A percentile compares a stretch with the other conserved stretches of the same genome.
These are phyloP conservation scores for Globisporangium solare DNA, from an alignment of 352 stramenopile genomes.

Conservation along the genomic window DNA sequence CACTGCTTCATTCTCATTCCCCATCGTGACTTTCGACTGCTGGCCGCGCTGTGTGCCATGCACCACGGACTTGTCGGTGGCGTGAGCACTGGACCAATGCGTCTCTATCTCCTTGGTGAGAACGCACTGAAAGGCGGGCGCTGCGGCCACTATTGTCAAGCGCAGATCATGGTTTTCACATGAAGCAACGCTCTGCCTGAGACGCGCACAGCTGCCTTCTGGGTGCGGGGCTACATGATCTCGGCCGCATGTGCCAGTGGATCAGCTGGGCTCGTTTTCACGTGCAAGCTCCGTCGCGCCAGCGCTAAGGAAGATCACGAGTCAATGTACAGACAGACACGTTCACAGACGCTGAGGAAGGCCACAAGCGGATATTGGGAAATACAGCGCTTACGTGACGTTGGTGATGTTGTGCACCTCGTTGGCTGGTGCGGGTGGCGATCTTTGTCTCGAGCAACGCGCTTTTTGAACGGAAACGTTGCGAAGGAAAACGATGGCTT, in stretches of 20 bases:
- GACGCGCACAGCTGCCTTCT: too few relatives aligned
- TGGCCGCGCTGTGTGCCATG: too few relatives aligned
- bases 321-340: neutral
- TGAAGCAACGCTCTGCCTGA: too few relatives aligned
- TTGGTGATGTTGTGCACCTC: neutral
- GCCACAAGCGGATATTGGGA: neutral
- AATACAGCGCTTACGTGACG: constrained; percentile 6
- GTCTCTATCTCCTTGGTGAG: too few relatives aligned
- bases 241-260: constrained; percentile 8
- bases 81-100: too few relatives aligned
- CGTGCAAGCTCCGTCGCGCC: constrained; percentile 6
- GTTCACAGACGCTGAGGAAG: neutral
- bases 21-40: too few relatives aligned
- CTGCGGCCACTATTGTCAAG: too few relatives aligned
- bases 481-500: constrained; percentile 28
- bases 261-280: neutral
- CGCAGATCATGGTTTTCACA: too few relatives aligned
- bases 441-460: constrained; percentile 11
- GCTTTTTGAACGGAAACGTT: constrained; percentile 21
- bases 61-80: too few relatives aligned
- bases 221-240: constrained; percentile 8
- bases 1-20: too few relatives aligned
- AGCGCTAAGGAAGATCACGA: constrained; percentile 3
- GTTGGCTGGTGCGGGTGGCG: constrained; percentile 5
- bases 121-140: too few relatives aligned